Percentiles rank a stretch among this genome's conserved stretches.
Evolutionary conservation across 2,329 filamentous ascomycete species (phyloP).

Genomic region (Catunica adiposa): DNA sequence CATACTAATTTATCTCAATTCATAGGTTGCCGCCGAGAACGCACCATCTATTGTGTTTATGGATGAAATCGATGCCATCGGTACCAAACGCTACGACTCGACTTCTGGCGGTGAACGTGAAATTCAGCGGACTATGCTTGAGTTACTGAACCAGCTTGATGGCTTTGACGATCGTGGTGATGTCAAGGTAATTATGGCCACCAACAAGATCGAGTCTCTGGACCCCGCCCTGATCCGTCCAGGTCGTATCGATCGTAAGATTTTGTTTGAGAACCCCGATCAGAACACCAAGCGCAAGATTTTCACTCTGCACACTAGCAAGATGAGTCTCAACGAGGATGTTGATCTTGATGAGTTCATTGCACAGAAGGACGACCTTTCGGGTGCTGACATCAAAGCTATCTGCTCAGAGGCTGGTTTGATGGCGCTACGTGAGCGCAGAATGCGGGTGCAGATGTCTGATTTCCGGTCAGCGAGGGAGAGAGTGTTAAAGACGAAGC

Average conservation of each 20-base stretch:
- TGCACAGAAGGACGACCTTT: constrained; percentile 92
- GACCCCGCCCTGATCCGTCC: constrained; percentile 93
- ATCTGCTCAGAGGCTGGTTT: constrained; percentile 96
- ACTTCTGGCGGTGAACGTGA: constrained; percentile 94
- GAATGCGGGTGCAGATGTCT: constrained; percentile 98
- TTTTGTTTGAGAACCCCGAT: constrained; percentile 52
- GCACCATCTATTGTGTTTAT: constrained; percentile 97
- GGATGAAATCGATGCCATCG: constrained; percentile 96
- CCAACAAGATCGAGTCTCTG: constrained; percentile 97
- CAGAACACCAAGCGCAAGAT: constrained; percentile 96
- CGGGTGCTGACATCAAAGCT: constrained; percentile 94
- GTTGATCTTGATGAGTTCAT: constrained; percentile 99
- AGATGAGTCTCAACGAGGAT: constrained; percentile 92
- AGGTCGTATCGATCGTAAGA: constrained; percentile 97
- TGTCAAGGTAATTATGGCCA: constrained; percentile 99
- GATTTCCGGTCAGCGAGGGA: constrained; percentile 89
- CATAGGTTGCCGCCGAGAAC: constrained; percentile 77
- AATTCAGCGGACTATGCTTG: constrained; percentile 95
- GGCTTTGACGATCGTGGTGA: constrained; percentile 97
- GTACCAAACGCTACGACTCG: constrained; percentile 96
- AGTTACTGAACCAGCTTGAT: constrained; percentile 93
- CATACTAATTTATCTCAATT: neutral
- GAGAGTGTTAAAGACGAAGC: constrained; percentile 94
- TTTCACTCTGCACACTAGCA: constrained; percentile 92
- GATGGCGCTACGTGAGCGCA: constrained; percentile 79